Evolutionary conservation across 108 stramenopile genomes (phyloP).

Genomic region (Cyclotella cryptica): DNA sequence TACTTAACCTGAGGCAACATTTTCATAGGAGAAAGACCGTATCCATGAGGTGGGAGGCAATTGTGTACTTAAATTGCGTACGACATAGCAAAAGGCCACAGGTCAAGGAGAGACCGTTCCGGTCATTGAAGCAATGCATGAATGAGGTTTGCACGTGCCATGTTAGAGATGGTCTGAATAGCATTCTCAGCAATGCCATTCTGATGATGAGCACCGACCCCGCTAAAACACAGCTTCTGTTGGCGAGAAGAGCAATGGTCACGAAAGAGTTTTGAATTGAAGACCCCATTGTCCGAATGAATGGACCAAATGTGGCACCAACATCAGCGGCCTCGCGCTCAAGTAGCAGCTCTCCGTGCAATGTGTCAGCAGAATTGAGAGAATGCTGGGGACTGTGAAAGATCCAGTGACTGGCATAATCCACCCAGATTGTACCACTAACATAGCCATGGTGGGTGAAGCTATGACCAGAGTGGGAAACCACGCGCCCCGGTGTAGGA

Average conservation of each 20-base stretch:
- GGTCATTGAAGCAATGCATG: constrained; percentile 53
- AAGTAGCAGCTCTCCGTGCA: constrained; percentile 22
- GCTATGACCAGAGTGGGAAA: background rate
- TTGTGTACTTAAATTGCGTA: constrained; percentile 38
- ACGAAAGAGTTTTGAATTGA: background rate
- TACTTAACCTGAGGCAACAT: background rate
- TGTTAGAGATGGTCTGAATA: constrained; percentile 8
- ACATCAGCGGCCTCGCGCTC: constrained; percentile 9
- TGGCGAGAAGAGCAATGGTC: constrained; percentile 2
- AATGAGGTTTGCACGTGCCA: constrained; percentile 52
- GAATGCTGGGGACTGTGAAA: background rate
- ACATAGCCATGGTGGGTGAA: constrained; percentile 13
- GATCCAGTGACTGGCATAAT: background rate
- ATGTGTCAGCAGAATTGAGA: constrained; percentile 38
- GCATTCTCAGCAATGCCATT: constrained; percentile 51
- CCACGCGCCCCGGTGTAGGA: constrained; percentile 26
- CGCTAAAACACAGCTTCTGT: constrained; percentile 19
- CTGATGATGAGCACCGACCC: constrained; percentile 54
- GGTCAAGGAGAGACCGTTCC: constrained; percentile 3
- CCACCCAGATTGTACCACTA: background rate
- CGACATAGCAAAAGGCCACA: constrained; percentile 57
- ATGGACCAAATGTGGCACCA: constrained; percentile 5
- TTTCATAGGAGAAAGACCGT: constrained; percentile 41
- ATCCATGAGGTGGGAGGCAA: constrained; percentile 33
- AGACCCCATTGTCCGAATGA: constrained; percentile 27